These are phyloP conservation scores for Musa beccarii DNA, from an alignment of 176 grass and related monocot genomes.

Conservation along the genomic window DNA sequence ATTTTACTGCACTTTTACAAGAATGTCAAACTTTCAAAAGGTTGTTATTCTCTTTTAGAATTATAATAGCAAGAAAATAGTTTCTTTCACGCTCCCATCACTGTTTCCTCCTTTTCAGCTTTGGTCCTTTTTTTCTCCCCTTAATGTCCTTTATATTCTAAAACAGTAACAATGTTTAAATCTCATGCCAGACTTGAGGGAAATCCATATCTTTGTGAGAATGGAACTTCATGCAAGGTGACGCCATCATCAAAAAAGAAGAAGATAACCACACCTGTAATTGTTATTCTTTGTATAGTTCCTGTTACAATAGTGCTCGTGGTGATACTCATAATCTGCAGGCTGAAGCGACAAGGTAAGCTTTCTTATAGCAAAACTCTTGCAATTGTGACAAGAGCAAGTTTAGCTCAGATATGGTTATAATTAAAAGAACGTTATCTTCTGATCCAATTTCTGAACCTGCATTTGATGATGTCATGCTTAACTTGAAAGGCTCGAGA, in stretches of 20 bases:
- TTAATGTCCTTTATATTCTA: too few relatives aligned
- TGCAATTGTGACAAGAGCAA: background rate
- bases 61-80: too few relatives aligned
- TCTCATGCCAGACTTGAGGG: background rate
- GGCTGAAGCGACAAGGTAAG: background rate
- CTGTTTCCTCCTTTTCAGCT: background rate
- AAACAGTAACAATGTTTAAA: background rate
- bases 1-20: too few relatives aligned
- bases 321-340: background rate
- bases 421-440: background rate
- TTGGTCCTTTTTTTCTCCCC: background rate
- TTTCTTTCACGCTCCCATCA: too few relatives aligned
- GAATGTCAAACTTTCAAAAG: too few relatives aligned
- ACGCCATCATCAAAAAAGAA: conserved; percentile 1
- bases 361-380: background rate
- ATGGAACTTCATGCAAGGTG: background rate
- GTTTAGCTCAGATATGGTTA: background rate
- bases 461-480: background rate
- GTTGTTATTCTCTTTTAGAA: too few relatives aligned
- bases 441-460: background rate
- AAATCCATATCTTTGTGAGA: conserved; percentile 8
- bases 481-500: background rate
- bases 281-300: conserved; percentile 12
- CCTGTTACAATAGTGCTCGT: background rate
- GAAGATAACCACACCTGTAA: conserved; percentile 6